These are phyloP conservation scores for Populus deltoides DNA, from an alignment of 345 rosid genomes.

Conservation along the genomic window DNA sequence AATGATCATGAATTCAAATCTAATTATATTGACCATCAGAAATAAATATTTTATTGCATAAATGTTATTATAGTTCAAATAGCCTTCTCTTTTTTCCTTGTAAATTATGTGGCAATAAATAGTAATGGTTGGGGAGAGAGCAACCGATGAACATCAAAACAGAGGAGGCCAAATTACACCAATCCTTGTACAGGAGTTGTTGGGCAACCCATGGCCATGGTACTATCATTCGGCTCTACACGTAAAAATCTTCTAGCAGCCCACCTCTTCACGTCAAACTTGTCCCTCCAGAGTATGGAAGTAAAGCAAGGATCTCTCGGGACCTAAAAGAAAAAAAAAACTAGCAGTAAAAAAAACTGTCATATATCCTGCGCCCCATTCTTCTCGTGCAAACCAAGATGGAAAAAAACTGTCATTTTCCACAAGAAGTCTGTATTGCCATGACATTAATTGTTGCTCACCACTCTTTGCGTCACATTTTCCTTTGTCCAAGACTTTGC, in stretches of 20 bases:
- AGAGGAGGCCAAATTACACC: not conserved
- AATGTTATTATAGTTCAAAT: not conserved
- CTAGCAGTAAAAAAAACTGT: not conserved
- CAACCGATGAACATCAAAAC: not conserved
- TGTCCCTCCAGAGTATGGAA: not conserved
- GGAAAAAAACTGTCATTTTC: not conserved
- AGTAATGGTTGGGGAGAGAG: not conserved
- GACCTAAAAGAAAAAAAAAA: not conserved
- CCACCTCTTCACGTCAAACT: not conserved
- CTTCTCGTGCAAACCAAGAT: no score
- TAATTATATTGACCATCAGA: no score
- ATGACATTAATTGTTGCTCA: rapidly evolving
- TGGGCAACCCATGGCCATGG: constrained; percentile 9
- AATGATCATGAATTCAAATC: not conserved
- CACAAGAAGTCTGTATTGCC: not conserved
- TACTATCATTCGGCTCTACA: not conserved
- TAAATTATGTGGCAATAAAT: not conserved
- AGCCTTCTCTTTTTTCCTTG: not conserved
- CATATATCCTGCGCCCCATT: no score
- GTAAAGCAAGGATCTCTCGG: not conserved
- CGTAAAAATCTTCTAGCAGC: constrained; percentile 23
- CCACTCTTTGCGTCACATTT: not conserved
- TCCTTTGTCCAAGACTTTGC: not conserved
- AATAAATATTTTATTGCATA: no score
- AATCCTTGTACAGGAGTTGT: constrained; percentile 14